phyloP scores from a whole-genome alignment of 108 stramenopile species.

The Nitzschia inconspicua region DNA sequence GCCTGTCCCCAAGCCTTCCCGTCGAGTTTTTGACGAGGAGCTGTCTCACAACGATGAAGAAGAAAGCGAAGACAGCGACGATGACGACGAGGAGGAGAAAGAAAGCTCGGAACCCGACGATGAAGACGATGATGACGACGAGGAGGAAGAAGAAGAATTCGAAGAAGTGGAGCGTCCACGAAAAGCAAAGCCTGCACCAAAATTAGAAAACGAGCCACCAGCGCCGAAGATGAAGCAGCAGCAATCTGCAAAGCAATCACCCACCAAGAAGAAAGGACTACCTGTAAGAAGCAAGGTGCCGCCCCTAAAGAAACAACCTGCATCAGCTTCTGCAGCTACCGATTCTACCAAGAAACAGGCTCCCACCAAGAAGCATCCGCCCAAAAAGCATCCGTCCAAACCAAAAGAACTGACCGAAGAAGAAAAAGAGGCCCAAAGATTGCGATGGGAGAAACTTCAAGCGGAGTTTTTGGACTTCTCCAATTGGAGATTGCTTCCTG shows the following conservation, averaged over 20 bases:
- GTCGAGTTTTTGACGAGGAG: too few species aligned
- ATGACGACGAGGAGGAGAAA: not conserved
- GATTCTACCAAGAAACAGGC: conserved; percentile 1
- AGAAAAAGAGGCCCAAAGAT: not conserved
- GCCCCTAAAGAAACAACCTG: not conserved
- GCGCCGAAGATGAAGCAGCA: not conserved
- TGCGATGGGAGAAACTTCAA: conserved; percentile 10
- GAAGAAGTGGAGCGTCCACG: conserved; percentile 17
- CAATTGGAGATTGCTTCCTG: conserved; percentile 21
- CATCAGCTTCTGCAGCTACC: not conserved
- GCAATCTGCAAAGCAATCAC: not conserved
- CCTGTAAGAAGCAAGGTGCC: too few species aligned
- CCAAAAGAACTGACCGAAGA: not conserved
- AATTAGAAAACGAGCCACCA: too few species aligned
- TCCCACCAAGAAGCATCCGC: not conserved
- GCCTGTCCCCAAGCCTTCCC: too few species aligned
- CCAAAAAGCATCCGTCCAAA: conserved; percentile 10
- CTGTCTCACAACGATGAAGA: not conserved
- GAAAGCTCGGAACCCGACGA: not conserved
- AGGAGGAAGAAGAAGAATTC: conserved; percentile 12
- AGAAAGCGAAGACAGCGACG: conserved; percentile 4
- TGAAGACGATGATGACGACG: conserved; percentile 17
- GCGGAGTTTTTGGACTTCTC: conserved; percentile 13
- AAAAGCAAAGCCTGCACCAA: too few species aligned
- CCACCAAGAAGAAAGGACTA: too few species aligned